A percentile compares a stretch with the other conserved stretches of the same genome.
Conservation (phyloP, 2,329 filamentous ascomycete species). For the Podosphaera fusca region DNA sequence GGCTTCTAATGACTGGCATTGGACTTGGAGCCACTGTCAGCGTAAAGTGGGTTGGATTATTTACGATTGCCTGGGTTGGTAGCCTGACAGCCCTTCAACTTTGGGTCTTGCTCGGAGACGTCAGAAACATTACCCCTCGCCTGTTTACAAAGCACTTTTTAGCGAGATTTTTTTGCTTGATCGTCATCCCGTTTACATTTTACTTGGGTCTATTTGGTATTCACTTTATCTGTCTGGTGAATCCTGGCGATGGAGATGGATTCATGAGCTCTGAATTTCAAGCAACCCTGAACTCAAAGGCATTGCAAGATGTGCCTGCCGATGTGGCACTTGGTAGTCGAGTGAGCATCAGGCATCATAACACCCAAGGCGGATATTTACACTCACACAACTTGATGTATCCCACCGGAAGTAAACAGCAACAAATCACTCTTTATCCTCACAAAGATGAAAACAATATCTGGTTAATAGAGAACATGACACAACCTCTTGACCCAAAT, state of each 20-base stretch:
- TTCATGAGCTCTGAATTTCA: constrained; percentile 99
- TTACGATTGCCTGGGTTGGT: constrained; percentile 97
- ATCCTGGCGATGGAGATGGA: constrained; percentile 90
- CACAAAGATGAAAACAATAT: constrained; percentile 98
- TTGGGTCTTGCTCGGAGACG: constrained; percentile 84
- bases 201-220: constrained; percentile 96
- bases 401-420: constrained; percentile 88
- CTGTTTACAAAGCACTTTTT: constrained; percentile 87
- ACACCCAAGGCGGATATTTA: constrained; percentile 92
- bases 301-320: constrained; percentile 82
- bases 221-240: constrained; percentile 79
- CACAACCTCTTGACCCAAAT: constrained; percentile 57
- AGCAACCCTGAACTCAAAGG: constrained; percentile 86
- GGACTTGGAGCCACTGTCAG: constrained; percentile 76
- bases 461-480: constrained; percentile 88
- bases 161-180: constrained; percentile 73
- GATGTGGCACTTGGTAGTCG: constrained; percentile 79
- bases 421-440: constrained; percentile 93
- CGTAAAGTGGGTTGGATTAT: constrained; percentile 97
- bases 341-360: constrained; percentile 72
- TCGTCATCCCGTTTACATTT: constrained; percentile 69
- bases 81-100: constrained; percentile 74
- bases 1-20: constrained; percentile 69
- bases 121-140: constrained; percentile 61
- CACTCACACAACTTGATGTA: constrained; percentile 98